Base-by-base conservation (phyloP, 192 early-diverging fungal species). In the Thoreauomyces humboldtii region DNA sequence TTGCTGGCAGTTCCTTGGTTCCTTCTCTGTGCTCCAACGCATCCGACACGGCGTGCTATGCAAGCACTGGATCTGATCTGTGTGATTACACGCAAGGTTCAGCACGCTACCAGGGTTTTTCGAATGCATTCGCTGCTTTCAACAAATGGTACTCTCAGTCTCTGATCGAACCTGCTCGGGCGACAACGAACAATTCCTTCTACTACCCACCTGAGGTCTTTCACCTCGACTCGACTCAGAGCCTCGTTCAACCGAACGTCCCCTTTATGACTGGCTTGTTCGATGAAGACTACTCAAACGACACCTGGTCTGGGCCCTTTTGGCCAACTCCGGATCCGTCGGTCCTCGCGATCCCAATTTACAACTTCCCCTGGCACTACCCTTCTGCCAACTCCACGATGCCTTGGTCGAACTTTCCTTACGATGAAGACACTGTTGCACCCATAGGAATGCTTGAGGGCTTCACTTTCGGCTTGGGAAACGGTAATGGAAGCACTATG, bases 251-350 rank as follows among this genome's bases (percentile, higher is more conserved):
- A 25, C 27, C 27, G 27, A 52, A 4, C 25, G 2, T 52, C 25
- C 21, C n/a, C n/a, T n/a, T n/a, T n/a, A n/a, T n/a, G n/a, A n/a
- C n/a, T n/a, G n/a, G n/a, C n/a, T n/a, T n/a, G n/a, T 52, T 52
- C 27, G 29, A 27, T 15, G 15, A 52, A 52, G 25, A 52, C 21
- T 52, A 15, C n/a, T n/a, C n/a, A 15, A 29, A 52, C 50, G 50
- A 52, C 29, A 31, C 50, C 14, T 52, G 50, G 50, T 17, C 15
- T 29, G 50, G 50, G 21, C 50, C 50, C 21, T 52, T 52, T 29
- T 52, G 50, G 50, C 7, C 50, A 24, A 52, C 21, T 25, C 5
- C 29, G 50, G 50, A 15, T 4, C 50, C 5, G n/a, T n/a, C n/a
- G n/a, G n/a, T n/a, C n/a, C n/a, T n/a, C n/a, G n/a, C n/a, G n/a